phyloP scores from a whole-genome alignment of 169 alveolate genomes.

The Plasmodium relictum region DNA sequence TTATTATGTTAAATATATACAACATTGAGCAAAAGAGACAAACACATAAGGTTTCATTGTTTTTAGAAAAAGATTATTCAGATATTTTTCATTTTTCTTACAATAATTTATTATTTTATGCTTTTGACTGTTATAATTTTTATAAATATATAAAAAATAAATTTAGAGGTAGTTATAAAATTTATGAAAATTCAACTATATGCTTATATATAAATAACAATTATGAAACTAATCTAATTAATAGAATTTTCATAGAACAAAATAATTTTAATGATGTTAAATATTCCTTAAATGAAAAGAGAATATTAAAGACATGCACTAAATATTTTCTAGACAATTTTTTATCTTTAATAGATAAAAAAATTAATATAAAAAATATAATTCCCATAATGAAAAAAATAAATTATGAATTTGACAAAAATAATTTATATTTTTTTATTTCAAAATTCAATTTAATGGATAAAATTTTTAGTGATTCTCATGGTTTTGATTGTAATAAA shows the following conservation, averaged over 20 bases:
- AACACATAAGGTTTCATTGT: slow-evolving; percentile 57
- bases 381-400: slow-evolving; percentile 59
- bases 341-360: slow-evolving; percentile 32
- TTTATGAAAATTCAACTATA: slow-evolving; percentile 67
- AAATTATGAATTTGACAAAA: slow-evolving; percentile 50
- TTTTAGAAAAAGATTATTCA: slow-evolving; percentile 49
- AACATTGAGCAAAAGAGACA: slow-evolving; percentile 69
- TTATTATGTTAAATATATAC: slow-evolving; percentile 64
- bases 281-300: slow-evolving; percentile 24
- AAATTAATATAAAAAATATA: slow-evolving; percentile 53
- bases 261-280: slow-evolving; percentile 14
- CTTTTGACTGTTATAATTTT: slow-evolving; percentile 65
- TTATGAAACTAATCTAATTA: slow-evolving; percentile 64
- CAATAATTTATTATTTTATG: slow-evolving; percentile 47
- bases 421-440: slow-evolving; percentile 47
- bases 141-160: slow-evolving; percentile 40
- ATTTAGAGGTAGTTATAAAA: slow-evolving; percentile 40
- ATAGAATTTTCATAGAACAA: slow-evolving; percentile 39
- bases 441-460: slow-evolving; percentile 53
- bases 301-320: slow-evolving; percentile 55
- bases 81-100: slow-evolving; percentile 36
- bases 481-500: slow-evolving; percentile 65
- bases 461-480: slow-evolving; percentile 62
- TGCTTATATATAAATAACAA: slow-evolving; percentile 45
- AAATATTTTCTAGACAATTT: slow-evolving; percentile 45